A percentile compares a stretch with the other conserved stretches of the same genome.
These are phyloP conservation scores for Chrysosporium queenslandicum DNA, from an alignment of 2,329 filamentous ascomycete species.

Conservation along the genomic window DNA sequence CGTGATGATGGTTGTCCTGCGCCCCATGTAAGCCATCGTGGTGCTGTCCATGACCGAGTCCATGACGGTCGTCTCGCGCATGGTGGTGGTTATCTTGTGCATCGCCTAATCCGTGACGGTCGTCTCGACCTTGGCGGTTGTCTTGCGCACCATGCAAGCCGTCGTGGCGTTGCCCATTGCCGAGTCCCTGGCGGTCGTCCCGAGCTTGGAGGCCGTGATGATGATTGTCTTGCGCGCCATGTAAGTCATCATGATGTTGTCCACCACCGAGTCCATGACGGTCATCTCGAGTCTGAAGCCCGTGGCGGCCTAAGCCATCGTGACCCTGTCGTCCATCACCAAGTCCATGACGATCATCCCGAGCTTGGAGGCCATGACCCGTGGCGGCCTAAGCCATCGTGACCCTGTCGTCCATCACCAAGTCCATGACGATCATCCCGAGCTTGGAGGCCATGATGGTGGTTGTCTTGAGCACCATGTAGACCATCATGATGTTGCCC, in stretches of 20 bases:
- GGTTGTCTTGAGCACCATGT: not conserved
- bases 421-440: too few relatives aligned
- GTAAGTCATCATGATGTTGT: not conserved
- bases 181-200: not conserved
- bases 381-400: too few relatives aligned
- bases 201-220: not conserved
- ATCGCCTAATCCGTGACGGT: too few relatives aligned
- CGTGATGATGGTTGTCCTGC: too few relatives aligned
- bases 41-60: not conserved
- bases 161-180: not conserved
- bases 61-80: not conserved
- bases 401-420: too few relatives aligned
- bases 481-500: not conserved
- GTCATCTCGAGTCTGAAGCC: not conserved
- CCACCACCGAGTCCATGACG: not conserved
- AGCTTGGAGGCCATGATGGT: too few relatives aligned
- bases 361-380: not conserved
- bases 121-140: too few relatives aligned
- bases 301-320: not conserved
- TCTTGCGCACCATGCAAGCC: not conserved
- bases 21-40: not conserved
- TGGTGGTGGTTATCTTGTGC: too few relatives aligned
- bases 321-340: not conserved
- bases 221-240: not conserved
- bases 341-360: not conserved